Conservation (phyloP, 257 asterid species). For the Haberlea rhodopensis region DNA sequence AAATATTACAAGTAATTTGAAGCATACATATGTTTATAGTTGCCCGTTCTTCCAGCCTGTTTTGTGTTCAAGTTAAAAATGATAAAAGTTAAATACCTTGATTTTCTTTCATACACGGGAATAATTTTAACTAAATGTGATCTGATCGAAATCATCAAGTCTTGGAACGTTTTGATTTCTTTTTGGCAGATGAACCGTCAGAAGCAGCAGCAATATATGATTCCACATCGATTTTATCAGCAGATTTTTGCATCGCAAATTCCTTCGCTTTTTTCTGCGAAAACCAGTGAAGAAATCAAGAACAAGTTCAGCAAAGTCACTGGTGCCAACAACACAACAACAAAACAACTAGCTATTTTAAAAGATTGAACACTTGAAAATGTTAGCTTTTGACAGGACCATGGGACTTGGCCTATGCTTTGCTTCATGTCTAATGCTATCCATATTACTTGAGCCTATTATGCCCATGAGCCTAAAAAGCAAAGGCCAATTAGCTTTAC, state of each 20-base stretch:
- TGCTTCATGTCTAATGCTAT: too few species aligned
- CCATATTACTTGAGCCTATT: too few species aligned
- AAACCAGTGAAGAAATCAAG: not conserved
- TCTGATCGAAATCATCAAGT: too few species aligned
- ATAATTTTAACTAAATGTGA: not conserved
- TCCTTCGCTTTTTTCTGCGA: constrained; percentile 78
- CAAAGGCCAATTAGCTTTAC: not conserved
- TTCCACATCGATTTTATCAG: constrained; percentile 61
- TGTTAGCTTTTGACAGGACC: not conserved
- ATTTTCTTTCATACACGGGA: too few species aligned
- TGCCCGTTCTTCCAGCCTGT: too few species aligned
- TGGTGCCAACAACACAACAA: too few species aligned
- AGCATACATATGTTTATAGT: too few species aligned
- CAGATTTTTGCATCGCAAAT: constrained; percentile 46
- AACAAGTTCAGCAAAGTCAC: not conserved
- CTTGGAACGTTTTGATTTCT: constrained; percentile 45
- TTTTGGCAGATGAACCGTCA: constrained; percentile 33
- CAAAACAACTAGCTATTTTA: not conserved
- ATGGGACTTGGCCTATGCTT: not conserved
- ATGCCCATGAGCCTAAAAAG: too few species aligned
- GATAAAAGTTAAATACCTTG: not conserved
- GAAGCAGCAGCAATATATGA: constrained; percentile 57
- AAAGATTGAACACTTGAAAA: not conserved
- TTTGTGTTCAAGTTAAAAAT: not conserved
- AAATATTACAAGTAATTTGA: too few species aligned